Evolutionary conservation across 2,329 filamentous ascomycete species (phyloP), one percentile per base, ranked within the genome.

Genomic region (Blastomyces percursus): DNA sequence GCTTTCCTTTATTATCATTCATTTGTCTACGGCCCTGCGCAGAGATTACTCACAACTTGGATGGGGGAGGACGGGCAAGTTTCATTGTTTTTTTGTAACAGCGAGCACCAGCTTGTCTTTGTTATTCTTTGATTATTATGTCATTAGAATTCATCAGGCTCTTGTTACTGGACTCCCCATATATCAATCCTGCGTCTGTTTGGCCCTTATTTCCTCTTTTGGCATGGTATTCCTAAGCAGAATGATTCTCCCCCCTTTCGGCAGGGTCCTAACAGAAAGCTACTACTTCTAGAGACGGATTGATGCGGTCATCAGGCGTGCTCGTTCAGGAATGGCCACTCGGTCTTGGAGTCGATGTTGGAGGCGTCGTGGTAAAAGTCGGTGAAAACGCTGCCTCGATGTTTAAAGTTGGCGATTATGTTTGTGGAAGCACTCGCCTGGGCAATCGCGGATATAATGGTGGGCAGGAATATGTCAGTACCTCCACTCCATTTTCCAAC

Each of bases 291-390:
- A 71, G 68, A 9, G 73, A 74, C 61, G 51, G 58, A 12, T 66
- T 69, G 62, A 71, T 71, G 69, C 62, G 64, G 8, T 51, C 66
- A 21, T 65, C 52, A 44, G 72, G 73, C 38, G 32, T 67, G 24
- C 66, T 74, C 7, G 70, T 75, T 16, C 63, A 66, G 30, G 62
- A 64, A 24, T 74, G 71, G 71, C 73, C 73, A 27, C 62, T 73
- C 8, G 67, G 66, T 14, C 68, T 70, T 7, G 72, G 70, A 27
- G 68, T 69, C 52, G 72, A 74, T 61, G 68, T 66, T 1, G 66
- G 63, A 46, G 72, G 72, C 30, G 60, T 71, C 16, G 69, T 74
- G 12, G 65, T 69, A n/a, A 71, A 73, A 60, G 67, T 66, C 1
- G 71, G 72, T 27, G 62, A 67, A 27, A 67, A 72, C 21, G 70